Conservation (phyloP, 345 rosid species). For the Hirschfeldia incana region DNA sequence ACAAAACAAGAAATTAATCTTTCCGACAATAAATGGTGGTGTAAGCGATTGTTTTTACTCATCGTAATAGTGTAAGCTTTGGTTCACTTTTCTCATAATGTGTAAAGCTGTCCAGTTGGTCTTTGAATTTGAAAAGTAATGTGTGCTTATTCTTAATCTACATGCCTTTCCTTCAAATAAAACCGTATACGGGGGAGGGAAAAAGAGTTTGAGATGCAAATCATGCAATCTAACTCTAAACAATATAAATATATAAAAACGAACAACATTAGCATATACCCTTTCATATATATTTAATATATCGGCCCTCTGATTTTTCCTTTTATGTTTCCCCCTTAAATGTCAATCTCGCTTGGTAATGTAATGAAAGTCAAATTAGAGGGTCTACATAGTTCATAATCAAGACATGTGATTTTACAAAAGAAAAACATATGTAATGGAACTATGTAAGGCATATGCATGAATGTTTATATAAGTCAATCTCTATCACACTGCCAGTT, state of each 20-base stretch:
- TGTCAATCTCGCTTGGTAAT: conserved; percentile 6
- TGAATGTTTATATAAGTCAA: background rate
- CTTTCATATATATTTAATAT: background rate
- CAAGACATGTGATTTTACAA: conserved; percentile 37
- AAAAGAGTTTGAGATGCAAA: too few relatives aligned
- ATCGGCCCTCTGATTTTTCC: background rate
- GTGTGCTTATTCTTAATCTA: too few relatives aligned
- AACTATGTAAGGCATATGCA: background rate
- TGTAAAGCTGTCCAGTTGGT: too few relatives aligned
- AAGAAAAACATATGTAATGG: conserved; percentile 22
- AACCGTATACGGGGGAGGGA: too few relatives aligned
- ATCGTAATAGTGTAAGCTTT: too few relatives aligned
- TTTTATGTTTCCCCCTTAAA: background rate
- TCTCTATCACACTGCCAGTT: conserved; percentile 2
- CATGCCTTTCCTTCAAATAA: too few relatives aligned
- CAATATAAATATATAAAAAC: background rate
- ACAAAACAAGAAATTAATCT: too few relatives aligned
- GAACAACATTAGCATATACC: background rate
- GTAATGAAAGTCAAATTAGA: conserved; percentile 11
- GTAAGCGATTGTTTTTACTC: too few relatives aligned
- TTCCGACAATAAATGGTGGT: too few relatives aligned
- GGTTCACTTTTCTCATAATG: too few relatives aligned
- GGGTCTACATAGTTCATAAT: conserved; percentile 23
- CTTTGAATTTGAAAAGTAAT: too few relatives aligned
- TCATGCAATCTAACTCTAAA: background rate